A percentile compares a stretch with the other conserved stretches of the same genome.
Evolutionary conservation across 768 basidiomycete species (phyloP).

Genomic region (Collybia sordida): DNA sequence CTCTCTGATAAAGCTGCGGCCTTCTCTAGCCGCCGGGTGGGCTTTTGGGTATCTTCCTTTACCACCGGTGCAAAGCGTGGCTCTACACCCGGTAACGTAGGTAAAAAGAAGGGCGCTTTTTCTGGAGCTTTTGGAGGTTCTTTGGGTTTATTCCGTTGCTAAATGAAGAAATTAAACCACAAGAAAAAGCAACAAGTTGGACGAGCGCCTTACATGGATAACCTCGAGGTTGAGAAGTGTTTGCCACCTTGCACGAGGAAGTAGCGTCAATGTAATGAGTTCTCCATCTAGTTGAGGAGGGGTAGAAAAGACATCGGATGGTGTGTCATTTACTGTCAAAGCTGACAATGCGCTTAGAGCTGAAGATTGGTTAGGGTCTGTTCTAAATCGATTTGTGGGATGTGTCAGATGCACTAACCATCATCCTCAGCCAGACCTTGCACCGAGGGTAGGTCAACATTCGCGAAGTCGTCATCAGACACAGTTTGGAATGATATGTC

Average conservation of each 20-base stretch:
- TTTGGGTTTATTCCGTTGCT: constrained; percentile 97
- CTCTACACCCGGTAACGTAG: constrained; percentile 87
- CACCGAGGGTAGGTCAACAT: constrained; percentile 77
- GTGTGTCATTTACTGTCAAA: constrained; percentile 58
- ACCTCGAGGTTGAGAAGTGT: constrained; percentile 95
- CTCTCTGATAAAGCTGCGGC: constrained; percentile 54
- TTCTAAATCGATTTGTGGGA: neutral
- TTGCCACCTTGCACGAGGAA: constrained; percentile 95
- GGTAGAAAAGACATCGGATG: constrained; percentile 72
- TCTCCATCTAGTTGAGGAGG: constrained; percentile 89
- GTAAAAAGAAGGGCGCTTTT: constrained; percentile 96
- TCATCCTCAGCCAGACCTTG: constrained; percentile 82
- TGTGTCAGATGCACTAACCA: constrained; percentile 41
- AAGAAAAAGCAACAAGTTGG: neutral
- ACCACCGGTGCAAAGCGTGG: constrained; percentile 66
- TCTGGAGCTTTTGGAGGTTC: constrained; percentile 95
- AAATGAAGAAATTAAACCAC: neutral
- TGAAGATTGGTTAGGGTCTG: constrained; percentile 24
- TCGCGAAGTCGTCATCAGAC: constrained; percentile 70
- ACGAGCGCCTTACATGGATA: constrained; percentile 65
- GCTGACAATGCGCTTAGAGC: constrained; percentile 74
- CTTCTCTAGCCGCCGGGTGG: constrained; percentile 54
- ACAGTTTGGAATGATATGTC: constrained; percentile 82
- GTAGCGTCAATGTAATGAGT: constrained; percentile 87
- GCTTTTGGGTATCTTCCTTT: constrained; percentile 40